Base-by-base conservation (phyloP, 495 filamentous ascomycete species). In the Massariosphaeria phaeospora region DNA sequence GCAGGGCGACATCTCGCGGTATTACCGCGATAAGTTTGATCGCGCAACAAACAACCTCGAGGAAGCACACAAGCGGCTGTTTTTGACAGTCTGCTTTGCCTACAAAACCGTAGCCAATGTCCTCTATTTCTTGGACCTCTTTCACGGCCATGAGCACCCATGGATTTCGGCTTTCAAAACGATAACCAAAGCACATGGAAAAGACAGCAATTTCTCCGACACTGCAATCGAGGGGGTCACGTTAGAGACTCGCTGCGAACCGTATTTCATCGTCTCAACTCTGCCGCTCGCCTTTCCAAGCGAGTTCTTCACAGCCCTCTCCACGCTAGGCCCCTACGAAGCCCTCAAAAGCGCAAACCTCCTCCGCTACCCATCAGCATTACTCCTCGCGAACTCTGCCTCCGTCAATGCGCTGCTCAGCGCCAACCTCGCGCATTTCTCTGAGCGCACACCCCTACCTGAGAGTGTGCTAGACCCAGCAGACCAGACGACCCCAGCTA, bases 241-340 rank as follows among this genome's bases (percentile, higher is more conserved):
- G 29, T n/a, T n/a, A n/a, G n/a, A n/a, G n/a, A n/a, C n/a, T n/a
- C n/a, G n/a, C n/a, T n/a, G n/a, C n/a, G 7, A 31, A 27, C 33
- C 18, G 9, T 40, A 36, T 30, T 57, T 57, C 45, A 49, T 57
- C 0, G 15, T 57, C 27, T 34, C 53, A 11, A 48, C 53, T 10
- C 44, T 57, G 0, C 35, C 43, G 0, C 31, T 49, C 35, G 53
- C 44, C 29, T 48, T 24, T 23, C 47, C 55, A 0, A 29, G 33
- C 12, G 23, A 26, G 9, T 47, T 60, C 44, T 55, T 59, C 21
- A 30, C 42, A 12, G 18, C 40, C 38, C n/a, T 57, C 17, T 23
- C 66, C 20, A 62, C 60, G 0, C 73, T 68, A 33, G 48, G 52
- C 6, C 62, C 64, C 0, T 55, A 59, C 51, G 11, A 27, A 2